Conservation (phyloP, 345 rosid genomes). For the Limnanthes douglasii region DNA sequence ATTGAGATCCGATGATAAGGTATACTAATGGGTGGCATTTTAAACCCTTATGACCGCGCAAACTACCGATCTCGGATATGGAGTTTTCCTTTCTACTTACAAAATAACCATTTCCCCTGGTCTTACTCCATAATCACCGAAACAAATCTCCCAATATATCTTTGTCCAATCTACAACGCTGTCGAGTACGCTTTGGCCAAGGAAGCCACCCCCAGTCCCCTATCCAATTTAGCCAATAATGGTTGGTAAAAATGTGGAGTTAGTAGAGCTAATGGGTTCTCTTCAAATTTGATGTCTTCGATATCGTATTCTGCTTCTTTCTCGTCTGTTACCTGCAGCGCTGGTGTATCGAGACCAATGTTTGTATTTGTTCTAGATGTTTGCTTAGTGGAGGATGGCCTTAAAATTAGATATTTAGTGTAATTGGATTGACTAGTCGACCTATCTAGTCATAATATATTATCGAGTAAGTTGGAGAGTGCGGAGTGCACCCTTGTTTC, state of each 20-base stretch:
- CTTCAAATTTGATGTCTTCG: constrained; percentile 26
- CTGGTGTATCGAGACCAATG: constrained; percentile 40
- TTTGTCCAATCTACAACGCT: constrained; percentile 80
- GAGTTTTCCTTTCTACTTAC: constrained; percentile 72
- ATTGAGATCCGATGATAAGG: too few species aligned
- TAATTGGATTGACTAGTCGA: too few species aligned
- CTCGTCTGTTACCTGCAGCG: constrained; percentile 18
- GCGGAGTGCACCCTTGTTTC: too few species aligned
- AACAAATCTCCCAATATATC: constrained; percentile 87
- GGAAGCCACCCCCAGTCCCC: constrained; percentile 7
- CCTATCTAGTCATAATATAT: too few species aligned
- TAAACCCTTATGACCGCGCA: constrained; percentile 86
- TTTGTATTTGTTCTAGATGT: constrained; percentile 80
- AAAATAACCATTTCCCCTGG: constrained; percentile 49
- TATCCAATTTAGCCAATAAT: background rate
- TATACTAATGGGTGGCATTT: constrained; percentile 49
- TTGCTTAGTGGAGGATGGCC: constrained; percentile 53
- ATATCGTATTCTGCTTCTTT: constrained; percentile 30
- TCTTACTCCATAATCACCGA: constrained; percentile 67
- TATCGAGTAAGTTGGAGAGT: too few species aligned
- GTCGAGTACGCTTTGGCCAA: constrained; percentile 41
- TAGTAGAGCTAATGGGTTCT: constrained; percentile 12
- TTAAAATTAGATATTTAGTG: too few species aligned
- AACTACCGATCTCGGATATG: constrained; percentile 81
- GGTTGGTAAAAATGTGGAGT: too few species aligned